Conservation (phyloP, 2,329 filamentous ascomycete genomes). For the Colletotrichum filicis region DNA sequence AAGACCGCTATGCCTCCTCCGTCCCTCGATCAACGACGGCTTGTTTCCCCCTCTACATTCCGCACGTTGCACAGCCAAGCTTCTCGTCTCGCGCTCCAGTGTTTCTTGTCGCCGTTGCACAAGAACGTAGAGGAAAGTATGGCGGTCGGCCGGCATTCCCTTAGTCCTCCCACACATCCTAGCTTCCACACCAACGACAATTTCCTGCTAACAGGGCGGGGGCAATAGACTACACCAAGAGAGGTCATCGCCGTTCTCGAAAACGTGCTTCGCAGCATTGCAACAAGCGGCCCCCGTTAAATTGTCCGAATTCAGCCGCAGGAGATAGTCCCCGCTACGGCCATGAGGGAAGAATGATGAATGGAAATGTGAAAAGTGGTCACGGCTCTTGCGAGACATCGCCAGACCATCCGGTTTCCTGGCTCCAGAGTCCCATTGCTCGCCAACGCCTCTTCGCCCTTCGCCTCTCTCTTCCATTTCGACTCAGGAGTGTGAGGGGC, state of each 20-base stretch:
- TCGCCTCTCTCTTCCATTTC: not conserved
- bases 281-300: not conserved
- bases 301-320: not conserved
- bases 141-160: not conserved
- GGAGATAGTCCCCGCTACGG: not conserved
- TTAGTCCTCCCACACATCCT: not conserved
- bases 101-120: not conserved
- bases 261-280: not conserved
- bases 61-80: not conserved
- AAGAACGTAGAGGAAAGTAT: constrained; percentile 20
- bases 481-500: not conserved
- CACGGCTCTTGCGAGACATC: not conserved
- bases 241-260: not conserved
- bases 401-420: not conserved
- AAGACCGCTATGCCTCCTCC: not conserved
- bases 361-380: not conserved
- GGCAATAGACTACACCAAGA: not conserved
- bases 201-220: not conserved
- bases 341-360: not conserved
- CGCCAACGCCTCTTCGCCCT: not conserved
- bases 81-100: not conserved
- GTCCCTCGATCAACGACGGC: constrained; percentile 9
- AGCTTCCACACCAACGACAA: not conserved
- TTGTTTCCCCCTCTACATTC: not conserved
- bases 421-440: not conserved